These are phyloP conservation scores for Orbilia brochopaga DNA, from an alignment of 2,329 filamentous ascomycete genomes.

Conservation along the genomic window DNA sequence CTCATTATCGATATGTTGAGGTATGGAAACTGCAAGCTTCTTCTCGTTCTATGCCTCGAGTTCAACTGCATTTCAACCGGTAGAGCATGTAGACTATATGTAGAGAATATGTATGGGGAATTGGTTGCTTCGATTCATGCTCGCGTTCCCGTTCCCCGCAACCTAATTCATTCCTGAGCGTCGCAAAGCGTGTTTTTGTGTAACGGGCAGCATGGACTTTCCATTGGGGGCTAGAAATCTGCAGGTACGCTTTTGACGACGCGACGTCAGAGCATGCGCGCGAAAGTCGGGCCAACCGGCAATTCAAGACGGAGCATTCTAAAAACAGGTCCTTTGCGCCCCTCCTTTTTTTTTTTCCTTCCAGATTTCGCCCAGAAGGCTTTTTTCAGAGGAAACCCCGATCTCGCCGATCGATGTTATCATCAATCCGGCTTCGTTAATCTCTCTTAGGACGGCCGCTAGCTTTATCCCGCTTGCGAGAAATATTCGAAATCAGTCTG, in stretches of 20 bases:
- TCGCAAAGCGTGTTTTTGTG: constrained; percentile 36
- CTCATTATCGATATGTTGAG: constrained; percentile 47
- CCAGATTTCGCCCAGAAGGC: background rate
- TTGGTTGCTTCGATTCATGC: background rate
- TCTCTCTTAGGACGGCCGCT: constrained; percentile 14
- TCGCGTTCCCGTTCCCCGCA: background rate
- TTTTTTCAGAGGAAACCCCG: constrained; percentile 3
- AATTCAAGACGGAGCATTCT: constrained; percentile 36
- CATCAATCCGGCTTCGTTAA: constrained; percentile 12
- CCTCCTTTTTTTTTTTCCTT: constrained; percentile 3
- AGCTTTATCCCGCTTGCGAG: constrained; percentile 26
- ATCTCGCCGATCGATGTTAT: constrained; percentile 31
- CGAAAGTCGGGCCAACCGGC: constrained; percentile 28
- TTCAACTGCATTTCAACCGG: too few species aligned
- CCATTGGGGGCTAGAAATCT: constrained; percentile 40
- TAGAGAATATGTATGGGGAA: background rate
- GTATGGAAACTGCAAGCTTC: constrained; percentile 16
- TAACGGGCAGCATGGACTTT: constrained; percentile 41
- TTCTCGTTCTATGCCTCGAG: background rate
- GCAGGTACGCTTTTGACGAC: constrained; percentile 36
- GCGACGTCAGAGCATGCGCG: constrained; percentile 47
- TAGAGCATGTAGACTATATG: background rate
- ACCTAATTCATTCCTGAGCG: constrained; percentile 14
- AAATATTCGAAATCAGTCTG: constrained; percentile 21
- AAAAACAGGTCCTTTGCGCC: constrained; percentile 22